phyloP scores from a whole-genome alignment of 2,329 filamentous ascomycete genomes.

The Beauveria sp. region DNA sequence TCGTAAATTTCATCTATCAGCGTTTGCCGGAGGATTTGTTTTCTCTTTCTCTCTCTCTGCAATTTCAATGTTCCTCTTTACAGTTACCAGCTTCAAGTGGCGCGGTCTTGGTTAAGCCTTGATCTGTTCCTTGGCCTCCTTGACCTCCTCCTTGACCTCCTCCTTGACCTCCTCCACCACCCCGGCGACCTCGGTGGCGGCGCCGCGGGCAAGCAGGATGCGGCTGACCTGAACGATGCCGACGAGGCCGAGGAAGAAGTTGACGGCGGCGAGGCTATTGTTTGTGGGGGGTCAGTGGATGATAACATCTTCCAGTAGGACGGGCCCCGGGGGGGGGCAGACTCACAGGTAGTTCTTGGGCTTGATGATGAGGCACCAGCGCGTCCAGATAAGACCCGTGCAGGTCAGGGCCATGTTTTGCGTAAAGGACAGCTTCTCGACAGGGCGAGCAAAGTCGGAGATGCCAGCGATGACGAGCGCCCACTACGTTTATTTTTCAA shows the following conservation, averaged over 20 bases:
- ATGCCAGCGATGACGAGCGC: slow-evolving; percentile 85
- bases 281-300: background rate
- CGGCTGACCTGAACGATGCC: slow-evolving; percentile 75
- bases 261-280: slow-evolving; percentile 77
- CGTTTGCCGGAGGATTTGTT: background rate
- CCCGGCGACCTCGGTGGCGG: slow-evolving; percentile 38
- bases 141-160: slow-evolving; percentile 24
- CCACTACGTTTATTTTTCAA: slow-evolving; percentile 47
- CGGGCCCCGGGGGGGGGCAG: background rate
- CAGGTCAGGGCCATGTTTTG: slow-evolving; percentile 86
- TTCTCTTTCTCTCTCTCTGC: too few relatives aligned
- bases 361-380: slow-evolving; percentile 97
- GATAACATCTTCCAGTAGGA: background rate
- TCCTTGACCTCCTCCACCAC: slow-evolving; percentile 30
- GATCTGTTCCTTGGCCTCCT: slow-evolving; percentile 19
- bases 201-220: slow-evolving; percentile 60
- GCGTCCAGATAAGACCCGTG: slow-evolving; percentile 94
- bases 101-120: background rate
- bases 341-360: slow-evolving; percentile 82
- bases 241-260: slow-evolving; percentile 93
- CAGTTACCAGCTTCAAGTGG: too few relatives aligned
- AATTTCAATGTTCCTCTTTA: too few relatives aligned
- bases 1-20: background rate
- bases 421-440: slow-evolving; percentile 84
- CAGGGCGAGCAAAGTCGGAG: slow-evolving; percentile 84